Base-by-base conservation (phyloP, 768 basidiomycete species). In the Paxillus ammoniavirescens region DNA sequence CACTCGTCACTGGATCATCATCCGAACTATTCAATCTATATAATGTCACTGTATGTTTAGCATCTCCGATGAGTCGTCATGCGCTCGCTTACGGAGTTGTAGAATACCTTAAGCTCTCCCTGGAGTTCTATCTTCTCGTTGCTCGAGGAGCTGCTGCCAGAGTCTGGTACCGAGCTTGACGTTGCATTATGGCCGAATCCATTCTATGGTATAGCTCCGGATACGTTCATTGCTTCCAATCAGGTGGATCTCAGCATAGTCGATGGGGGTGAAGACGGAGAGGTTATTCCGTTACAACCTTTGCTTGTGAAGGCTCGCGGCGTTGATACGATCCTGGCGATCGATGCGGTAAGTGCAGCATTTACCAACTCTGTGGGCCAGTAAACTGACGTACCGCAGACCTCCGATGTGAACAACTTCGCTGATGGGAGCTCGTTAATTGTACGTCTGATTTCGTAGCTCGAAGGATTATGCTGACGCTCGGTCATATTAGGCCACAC, bases 281-380 rank as follows among this genome's bases (percentile, higher is more conserved):
- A 77, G 56, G 59, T 76, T 47, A 65, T 81, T 36, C 79, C 81
- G 4, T 30, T 81, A 15, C 76, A 77, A 46, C 82, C 82, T 2
- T 70, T 83, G 37, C 71, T 82, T 12, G 73, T 80, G 45, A 66
- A 73, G 37, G 70, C 71, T 21, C 75, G 82, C 42, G 66, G 60
- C 0, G 60, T 82, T 48, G 82, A 83, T 53, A 72, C 74, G 7
- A 77, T 83, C 58, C 45, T 83, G 31, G 80, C 79, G 0, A 73
- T 82, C 43, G 82, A 83, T 60, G 72, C 69, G 9, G 63, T 69
- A 61, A 51, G 72, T 54, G 1, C 5, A 4, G 1, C 30, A 2
- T 15, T 42, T 7, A 1, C 0, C 9, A 5, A 43, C 14, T 71
- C 64, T 17, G 5, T 33, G 2, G 8, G 1, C 12, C 5, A 12